Conservation (phyloP, 805 yeast genomes). For the Candida sakaeoensis region DNA sequence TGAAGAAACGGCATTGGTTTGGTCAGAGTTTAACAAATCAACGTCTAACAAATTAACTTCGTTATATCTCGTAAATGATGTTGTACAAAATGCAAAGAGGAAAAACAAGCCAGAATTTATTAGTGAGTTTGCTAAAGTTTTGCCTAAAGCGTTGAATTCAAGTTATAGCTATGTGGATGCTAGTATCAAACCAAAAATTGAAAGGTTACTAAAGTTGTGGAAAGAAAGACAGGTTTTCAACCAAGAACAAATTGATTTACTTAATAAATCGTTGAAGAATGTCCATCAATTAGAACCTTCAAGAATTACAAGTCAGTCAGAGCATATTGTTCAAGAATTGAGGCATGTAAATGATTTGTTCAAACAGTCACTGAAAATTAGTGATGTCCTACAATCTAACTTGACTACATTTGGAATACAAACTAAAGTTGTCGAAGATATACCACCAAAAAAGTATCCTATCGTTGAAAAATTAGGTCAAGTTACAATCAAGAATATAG, state of each 20-base stretch:
- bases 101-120: conserved; percentile 57
- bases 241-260: conserved; percentile 21
- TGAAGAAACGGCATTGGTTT: conserved; percentile 29
- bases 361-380: conserved; percentile 23
- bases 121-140: conserved; percentile 49
- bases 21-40: conserved; percentile 27
- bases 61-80: conserved; percentile 74
- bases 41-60: conserved; percentile 48
- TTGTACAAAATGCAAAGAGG: conserved; percentile 73
- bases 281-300: not conserved
- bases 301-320: conserved; percentile 8
- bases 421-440: conserved; percentile 33
- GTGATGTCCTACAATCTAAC: conserved; percentile 28
- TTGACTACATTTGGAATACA: conserved; percentile 37
- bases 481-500: conserved; percentile 27
- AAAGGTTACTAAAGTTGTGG: conserved; percentile 56
- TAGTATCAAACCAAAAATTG: conserved; percentile 44
- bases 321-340: conserved; percentile 26
- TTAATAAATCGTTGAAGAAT: conserved; percentile 22
- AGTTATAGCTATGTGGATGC: conserved; percentile 29
- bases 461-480: conserved; percentile 35
- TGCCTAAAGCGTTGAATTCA: conserved; percentile 39
- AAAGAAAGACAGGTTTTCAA: conserved; percentile 47
- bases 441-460: conserved; percentile 39
- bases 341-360: conserved; percentile 29